A percentile compares a stretch with the other conserved stretches of the same genome.
Conservation (phyloP, 345 rosid genomes). For the Linum lewisii region DNA sequence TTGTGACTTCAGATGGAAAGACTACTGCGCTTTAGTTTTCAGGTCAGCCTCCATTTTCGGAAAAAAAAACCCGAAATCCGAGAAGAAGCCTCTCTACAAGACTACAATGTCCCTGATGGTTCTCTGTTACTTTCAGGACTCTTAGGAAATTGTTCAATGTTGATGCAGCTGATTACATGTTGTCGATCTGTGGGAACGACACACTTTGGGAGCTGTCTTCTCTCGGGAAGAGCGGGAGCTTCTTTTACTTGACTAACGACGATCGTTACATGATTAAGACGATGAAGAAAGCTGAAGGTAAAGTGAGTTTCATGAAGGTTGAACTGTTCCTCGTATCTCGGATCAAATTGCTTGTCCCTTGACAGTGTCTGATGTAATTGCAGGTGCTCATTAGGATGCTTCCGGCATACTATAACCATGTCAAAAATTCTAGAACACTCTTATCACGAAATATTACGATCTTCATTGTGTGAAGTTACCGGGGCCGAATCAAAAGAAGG, state of each 20-base stretch:
- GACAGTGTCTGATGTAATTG: constrained; percentile 7
- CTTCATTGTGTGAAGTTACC: constrained; percentile 88
- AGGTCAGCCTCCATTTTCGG: constrained; percentile 28
- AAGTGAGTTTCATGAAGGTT: constrained; percentile 36
- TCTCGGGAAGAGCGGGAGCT: constrained; percentile 74
- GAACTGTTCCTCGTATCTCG: too few species aligned
- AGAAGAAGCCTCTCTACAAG: too few species aligned
- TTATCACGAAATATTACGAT: constrained; percentile 83
- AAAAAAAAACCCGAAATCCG: too few species aligned
- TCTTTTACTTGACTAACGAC: too few species aligned
- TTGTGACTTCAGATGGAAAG: constrained; percentile 64
- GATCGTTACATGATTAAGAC: too few species aligned
- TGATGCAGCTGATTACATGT: too few species aligned
- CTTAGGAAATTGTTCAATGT: constrained; percentile 55
- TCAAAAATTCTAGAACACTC: constrained; percentile 75
- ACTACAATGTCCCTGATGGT: not conserved
- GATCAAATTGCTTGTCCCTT: too few species aligned
- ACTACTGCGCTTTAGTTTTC: constrained; percentile 71
- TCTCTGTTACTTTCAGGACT: constrained; percentile 25
- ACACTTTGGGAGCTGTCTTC: constrained; percentile 62
- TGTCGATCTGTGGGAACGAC: constrained; percentile 60
- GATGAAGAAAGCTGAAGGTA: constrained; percentile 63
- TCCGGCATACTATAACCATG: constrained; percentile 90
- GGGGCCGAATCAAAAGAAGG: constrained; percentile 81
- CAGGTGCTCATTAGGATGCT: constrained; percentile 95